Conservation (phyloP, 805 yeast genomes). For the Teunomyces funiuensis region DNA sequence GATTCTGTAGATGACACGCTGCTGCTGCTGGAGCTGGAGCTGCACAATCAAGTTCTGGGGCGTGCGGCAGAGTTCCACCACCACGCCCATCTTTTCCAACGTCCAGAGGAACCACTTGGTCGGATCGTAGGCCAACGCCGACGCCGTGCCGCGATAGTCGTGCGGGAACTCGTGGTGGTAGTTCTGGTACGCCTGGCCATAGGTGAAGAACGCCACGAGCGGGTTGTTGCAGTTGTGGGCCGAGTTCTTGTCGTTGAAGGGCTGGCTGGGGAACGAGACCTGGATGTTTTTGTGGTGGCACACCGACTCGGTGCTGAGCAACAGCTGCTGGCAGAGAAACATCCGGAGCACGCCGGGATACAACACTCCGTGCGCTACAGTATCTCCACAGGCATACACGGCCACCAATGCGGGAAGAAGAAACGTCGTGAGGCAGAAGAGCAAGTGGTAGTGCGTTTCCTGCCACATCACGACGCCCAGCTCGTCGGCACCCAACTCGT, state of each 20-base stretch:
- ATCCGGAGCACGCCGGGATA: slow-evolving; percentile 78
- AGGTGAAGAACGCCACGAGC: slow-evolving; percentile 61
- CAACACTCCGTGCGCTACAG: slow-evolving; percentile 40
- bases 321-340: slow-evolving; percentile 74
- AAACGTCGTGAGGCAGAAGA: slow-evolving; percentile 31
- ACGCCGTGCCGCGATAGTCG: slow-evolving; percentile 76
- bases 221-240: slow-evolving; percentile 63
- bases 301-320: slow-evolving; percentile 74
- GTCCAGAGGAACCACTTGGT: slow-evolving; percentile 71
- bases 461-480: slow-evolving; percentile 34
- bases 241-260: slow-evolving; percentile 59
- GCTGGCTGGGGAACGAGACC: slow-evolving; percentile 59
- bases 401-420: slow-evolving; percentile 31
- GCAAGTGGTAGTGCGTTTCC: slow-evolving; percentile 23
- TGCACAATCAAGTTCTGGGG: slow-evolving; percentile 70
- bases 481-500: not conserved
- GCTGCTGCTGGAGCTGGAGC: slow-evolving; percentile 62
- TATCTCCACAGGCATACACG: slow-evolving; percentile 26
- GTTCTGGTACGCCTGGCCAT: slow-evolving; percentile 91
- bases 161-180: slow-evolving; percentile 95
- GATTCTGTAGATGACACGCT: slow-evolving; percentile 73
- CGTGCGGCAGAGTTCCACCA: slow-evolving; percentile 57
- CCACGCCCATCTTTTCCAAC: slow-evolving; percentile 53
- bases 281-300: slow-evolving; percentile 70
- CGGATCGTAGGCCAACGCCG: slow-evolving; percentile 80